Percentiles rank a stretch among this genome's conserved stretches.
Evolutionary conservation across 2,329 filamentous ascomycete genomes (phyloP).

Genomic region (Sporothrix variecibatus): DNA sequence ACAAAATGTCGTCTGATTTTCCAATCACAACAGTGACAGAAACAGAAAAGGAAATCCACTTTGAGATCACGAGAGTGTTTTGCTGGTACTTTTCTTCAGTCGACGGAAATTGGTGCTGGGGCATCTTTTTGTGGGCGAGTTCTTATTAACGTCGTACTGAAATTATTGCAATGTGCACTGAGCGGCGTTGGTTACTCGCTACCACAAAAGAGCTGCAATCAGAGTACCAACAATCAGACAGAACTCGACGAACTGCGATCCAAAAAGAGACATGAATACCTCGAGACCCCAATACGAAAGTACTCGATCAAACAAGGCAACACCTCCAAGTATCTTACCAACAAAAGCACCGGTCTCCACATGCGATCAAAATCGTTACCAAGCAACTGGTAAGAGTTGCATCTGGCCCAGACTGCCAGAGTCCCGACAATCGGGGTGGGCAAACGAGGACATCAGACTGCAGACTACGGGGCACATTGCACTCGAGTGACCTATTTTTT

Average conservation of each 20-base stretch:
- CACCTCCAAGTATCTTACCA: background rate
- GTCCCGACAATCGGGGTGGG: background rate
- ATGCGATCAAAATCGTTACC: background rate
- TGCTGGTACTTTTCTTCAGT: background rate
- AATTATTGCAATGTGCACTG: background rate
- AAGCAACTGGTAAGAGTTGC: slow-evolving; percentile 12
- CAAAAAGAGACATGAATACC: background rate
- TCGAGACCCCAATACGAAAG: background rate
- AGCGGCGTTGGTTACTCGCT: background rate
- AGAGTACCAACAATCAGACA: background rate
- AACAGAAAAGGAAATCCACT: background rate
- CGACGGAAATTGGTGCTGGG: background rate
- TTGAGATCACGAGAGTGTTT: background rate
- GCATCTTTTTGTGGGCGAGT: background rate
- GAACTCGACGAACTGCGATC: background rate
- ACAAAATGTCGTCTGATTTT: background rate
- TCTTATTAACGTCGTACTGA: background rate
- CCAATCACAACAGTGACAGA: background rate
- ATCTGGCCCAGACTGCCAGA: background rate
- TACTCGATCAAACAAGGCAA: background rate
- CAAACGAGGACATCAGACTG: background rate
- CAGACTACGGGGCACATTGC: too few species aligned
- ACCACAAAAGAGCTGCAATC: background rate
- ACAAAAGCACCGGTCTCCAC: background rate
- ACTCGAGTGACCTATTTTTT: too few species aligned